Conservation (phyloP, 192 early-diverging fungal genomes). For the Haplosporangium gracile region DNA sequence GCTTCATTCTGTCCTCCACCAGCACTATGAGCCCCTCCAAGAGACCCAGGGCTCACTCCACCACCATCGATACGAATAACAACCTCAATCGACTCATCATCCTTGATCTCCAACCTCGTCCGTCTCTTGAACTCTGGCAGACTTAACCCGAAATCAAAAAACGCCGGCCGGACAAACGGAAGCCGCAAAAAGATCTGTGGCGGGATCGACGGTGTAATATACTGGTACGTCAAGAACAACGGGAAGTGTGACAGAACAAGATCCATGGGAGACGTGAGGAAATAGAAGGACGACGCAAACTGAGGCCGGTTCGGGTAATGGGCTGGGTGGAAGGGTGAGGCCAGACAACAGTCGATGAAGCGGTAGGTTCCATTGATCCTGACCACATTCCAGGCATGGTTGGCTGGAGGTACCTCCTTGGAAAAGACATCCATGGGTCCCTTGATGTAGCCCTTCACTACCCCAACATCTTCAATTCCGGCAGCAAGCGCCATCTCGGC, state of each 20-base stretch:
- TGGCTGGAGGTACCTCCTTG: constrained; percentile 34
- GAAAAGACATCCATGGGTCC: constrained; percentile 57
- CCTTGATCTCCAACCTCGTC: constrained; percentile 43
- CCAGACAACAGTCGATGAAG: constrained; percentile 68
- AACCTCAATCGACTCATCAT: constrained; percentile 41
- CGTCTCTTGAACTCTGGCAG: constrained; percentile 46
- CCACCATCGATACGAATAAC: constrained; percentile 28
- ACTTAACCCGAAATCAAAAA: constrained; percentile 56
- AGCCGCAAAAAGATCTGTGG: constrained; percentile 52
- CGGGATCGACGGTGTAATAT: constrained; percentile 54
- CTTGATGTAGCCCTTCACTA: constrained; percentile 63
- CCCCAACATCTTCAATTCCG: constrained; percentile 58
- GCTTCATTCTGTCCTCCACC: constrained; percentile 17
- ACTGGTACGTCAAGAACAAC: constrained; percentile 55
- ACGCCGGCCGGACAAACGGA: constrained; percentile 62
- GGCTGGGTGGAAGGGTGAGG: constrained; percentile 60
- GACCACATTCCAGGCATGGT: constrained; percentile 56
- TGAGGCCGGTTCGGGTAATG: constrained; percentile 46
- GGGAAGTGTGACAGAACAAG: constrained; percentile 54
- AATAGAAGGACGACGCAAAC: constrained; percentile 45
- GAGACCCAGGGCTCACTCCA: constrained; percentile 1
- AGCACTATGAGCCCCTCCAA: background rate
- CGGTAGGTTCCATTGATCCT: constrained; percentile 66
- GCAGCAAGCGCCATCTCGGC: constrained; percentile 68
- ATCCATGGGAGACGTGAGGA: constrained; percentile 50